Conservation (phyloP, 139 green algal genomes). For the Ostreobium quekettii region DNA sequence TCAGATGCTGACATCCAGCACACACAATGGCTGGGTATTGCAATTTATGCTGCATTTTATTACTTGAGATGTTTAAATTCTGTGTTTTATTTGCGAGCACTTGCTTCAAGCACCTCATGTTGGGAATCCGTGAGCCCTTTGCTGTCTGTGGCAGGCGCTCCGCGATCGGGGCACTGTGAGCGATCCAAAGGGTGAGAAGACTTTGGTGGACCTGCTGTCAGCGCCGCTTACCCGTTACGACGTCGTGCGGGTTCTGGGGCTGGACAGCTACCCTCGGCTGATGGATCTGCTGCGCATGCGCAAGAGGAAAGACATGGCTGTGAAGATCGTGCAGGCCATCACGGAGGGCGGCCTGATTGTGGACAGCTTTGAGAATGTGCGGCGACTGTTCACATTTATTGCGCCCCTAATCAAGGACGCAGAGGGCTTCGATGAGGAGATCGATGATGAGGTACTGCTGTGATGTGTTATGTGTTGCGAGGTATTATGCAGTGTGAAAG, state of each 20-base stretch:
- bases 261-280: constrained; percentile 68
- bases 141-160: no score
- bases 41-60: background rate
- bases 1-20: no score
- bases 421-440: background rate
- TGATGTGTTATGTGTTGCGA: no score
- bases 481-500: no score
- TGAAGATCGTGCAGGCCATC: constrained; percentile 16
- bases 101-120: no score
- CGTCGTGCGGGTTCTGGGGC: constrained; percentile 60
- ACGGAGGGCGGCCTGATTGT: constrained; percentile 13
- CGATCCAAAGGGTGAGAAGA: constrained; percentile 57
- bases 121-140: no score
- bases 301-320: constrained; percentile 61
- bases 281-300: constrained; percentile 64
- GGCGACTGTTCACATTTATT: constrained; percentile 17
- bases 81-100: background rate
- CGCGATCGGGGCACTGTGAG: constrained; percentile 23
- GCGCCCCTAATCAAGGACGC: constrained; percentile 15
- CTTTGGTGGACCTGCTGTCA: constrained; percentile 71
- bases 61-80: background rate
- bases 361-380: constrained; percentile 17
- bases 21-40: no score
- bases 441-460: constrained; percentile 3
- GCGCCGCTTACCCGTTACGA: constrained; percentile 57